Conservation (phyloP, 1,284 basidiomycete genomes). For the Pseudozyma pruni region DNA sequence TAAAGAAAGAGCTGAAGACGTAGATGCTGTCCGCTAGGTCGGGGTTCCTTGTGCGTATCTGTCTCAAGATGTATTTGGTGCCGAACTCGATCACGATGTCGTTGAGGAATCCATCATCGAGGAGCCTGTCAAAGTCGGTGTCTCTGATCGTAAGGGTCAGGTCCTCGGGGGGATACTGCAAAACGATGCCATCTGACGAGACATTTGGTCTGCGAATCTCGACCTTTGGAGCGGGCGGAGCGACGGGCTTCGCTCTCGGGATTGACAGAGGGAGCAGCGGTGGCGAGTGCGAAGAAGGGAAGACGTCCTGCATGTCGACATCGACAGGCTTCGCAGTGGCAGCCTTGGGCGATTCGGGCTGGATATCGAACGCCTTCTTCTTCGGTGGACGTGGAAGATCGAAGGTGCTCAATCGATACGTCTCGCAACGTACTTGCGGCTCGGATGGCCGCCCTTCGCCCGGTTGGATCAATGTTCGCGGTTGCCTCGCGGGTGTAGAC, state of each 20-base stretch:
- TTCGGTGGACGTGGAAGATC: background rate
- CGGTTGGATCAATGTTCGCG: conserved; percentile 20
- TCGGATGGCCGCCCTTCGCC: conserved; percentile 5
- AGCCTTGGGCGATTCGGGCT: conserved; percentile 22
- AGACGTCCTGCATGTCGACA: conserved; percentile 11
- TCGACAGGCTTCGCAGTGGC: conserved; percentile 1
- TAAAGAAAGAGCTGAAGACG: conserved; percentile 97
- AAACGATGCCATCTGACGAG: conserved; percentile 16
- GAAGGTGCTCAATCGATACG: background rate
- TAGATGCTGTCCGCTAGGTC: conserved; percentile 79
- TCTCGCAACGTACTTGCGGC: conserved; percentile 1
- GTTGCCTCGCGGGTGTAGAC: background rate
- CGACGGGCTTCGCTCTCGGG: conserved; percentile 5
- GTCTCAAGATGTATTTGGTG: conserved; percentile 76
- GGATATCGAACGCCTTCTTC: conserved; percentile 31
- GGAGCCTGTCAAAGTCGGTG: conserved; percentile 51
- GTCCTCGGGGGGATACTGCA: conserved; percentile 54
- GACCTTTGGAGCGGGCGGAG: background rate
- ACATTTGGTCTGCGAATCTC: background rate
- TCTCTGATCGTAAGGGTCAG: conserved; percentile 48
- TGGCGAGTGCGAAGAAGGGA: background rate
- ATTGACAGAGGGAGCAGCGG: background rate
- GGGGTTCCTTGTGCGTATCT: conserved; percentile 70
- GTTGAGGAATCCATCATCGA: conserved; percentile 73
- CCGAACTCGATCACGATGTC: conserved; percentile 96